Evolutionary conservation across 768 basidiomycete species (phyloP), one percentile per base, ranked within the genome.

Genomic region (Leccinum subgranulosum): DNA sequence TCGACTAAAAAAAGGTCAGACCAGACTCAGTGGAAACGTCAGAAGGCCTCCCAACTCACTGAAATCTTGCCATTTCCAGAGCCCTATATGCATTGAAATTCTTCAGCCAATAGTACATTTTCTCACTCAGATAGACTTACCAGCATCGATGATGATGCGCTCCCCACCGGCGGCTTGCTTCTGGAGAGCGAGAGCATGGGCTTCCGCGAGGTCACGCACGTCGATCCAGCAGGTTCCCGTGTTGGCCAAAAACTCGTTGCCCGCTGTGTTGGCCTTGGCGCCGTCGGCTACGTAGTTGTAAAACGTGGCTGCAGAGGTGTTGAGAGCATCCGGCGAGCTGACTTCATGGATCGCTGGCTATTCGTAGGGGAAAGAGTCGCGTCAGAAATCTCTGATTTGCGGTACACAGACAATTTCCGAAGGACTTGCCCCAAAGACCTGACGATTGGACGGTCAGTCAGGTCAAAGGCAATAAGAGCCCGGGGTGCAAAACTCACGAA

Each of bases 161-260:
- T 88, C 75, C 1, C 82, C 82, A 3, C 78, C 80, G 0, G 85
- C 86, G 3, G 74, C 77, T 27, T 77, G 73, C 51, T 75, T 79
- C 53, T 77, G 75, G 21, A 90, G 67, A 4, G 84, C 83, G 6
- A 73, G 67, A 1, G 76, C 75, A 62, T 88, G 86, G 0, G 81
- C 84, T 15, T 73, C 68, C 0, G 81, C 84, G 33, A 83, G 65
- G 64, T 86, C 84, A 6, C 83, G 77, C 6, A 84, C 83, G 51
- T 85, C 81, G 28, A 81, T 64, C 75, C 78, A 83, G 23, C 63
- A 57, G 14, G 65, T 64, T 6, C 70, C 69, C 17, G 62, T 55
- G 17, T 64, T 54, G 23, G 63, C 64, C 33, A 70, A 58, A 31
- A 63, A 55, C 31, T 69, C 66, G 34, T 71, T 67, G 11, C 70